phyloP scores from a whole-genome alignment of 495 filamentous ascomycete species.

The Tuber magnatum region DNA sequence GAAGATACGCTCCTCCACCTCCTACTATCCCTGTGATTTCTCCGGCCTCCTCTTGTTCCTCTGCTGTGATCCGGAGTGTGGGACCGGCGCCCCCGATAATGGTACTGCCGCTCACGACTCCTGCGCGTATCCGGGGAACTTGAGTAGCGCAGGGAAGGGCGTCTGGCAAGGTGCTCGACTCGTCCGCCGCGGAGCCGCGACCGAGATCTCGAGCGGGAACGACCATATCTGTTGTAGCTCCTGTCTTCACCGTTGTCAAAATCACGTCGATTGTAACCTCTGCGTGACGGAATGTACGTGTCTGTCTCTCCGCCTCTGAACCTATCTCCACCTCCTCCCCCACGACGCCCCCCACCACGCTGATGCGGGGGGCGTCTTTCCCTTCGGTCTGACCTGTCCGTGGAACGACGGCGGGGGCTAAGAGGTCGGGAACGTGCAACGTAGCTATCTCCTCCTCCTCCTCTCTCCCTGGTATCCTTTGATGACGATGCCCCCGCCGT shows the following conservation, averaged over 20 bases:
- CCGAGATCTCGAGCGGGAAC: slow-evolving; percentile 37
- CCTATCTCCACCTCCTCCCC: slow-evolving; percentile 44
- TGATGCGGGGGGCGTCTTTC: slow-evolving; percentile 47
- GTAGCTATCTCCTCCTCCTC: slow-evolving; percentile 46
- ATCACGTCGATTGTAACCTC: slow-evolving; percentile 42
- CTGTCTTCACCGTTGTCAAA: slow-evolving; percentile 44
- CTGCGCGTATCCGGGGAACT: slow-evolving; percentile 34
- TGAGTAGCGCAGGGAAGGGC: slow-evolving; percentile 39
- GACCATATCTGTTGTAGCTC: slow-evolving; percentile 32
- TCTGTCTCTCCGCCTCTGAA: slow-evolving; percentile 46
- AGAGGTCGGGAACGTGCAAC: slow-evolving; percentile 47
- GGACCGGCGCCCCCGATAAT: not conserved
- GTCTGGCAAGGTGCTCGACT: slow-evolving; percentile 31
- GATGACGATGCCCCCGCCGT: slow-evolving; percentile 9
- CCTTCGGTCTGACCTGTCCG: slow-evolving; percentile 46
- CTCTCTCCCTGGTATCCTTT: slow-evolving; percentile 40
- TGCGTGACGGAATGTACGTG: slow-evolving; percentile 49
- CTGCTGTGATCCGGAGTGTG: not conserved
- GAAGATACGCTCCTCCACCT: slow-evolving; percentile 42
- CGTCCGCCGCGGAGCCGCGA: slow-evolving; percentile 28
- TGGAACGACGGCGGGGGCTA: slow-evolving; percentile 49
- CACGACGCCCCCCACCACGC: slow-evolving; percentile 25
- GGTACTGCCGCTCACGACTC: slow-evolving; percentile 10
- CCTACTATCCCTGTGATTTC: slow-evolving; percentile 45
- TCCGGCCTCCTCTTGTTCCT: slow-evolving; percentile 38